Conservation (phyloP, 495 filamentous ascomycete genomes). For the Aspergillus wentii region DNA sequence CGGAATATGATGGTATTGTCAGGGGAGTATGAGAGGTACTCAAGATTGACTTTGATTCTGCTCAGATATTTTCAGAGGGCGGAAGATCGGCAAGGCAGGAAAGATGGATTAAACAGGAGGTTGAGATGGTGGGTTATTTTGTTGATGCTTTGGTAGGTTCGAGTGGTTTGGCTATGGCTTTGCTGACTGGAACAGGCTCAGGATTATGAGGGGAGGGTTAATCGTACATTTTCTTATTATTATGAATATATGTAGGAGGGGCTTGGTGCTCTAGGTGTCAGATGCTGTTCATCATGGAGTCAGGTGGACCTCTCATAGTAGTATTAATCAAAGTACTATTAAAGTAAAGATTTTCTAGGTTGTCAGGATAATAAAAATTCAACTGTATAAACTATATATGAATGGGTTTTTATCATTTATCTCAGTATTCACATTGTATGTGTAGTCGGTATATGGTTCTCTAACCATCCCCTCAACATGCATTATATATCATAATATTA, state of each 20-base stretch:
- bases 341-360: no score
- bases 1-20: slow-evolving; percentile 1
- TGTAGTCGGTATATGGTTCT: no score
- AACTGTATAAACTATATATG: no score
- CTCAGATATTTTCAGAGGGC: neutral
- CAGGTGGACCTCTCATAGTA: no score
- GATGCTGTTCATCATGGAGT: no score
- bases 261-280: no score
- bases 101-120: neutral
- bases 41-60: neutral
- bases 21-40: neutral
- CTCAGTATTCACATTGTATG: no score
- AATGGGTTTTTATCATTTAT: no score
- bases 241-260: no score
- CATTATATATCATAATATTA: slow-evolving; percentile 4
- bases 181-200: neutral
- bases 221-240: neutral
- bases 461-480: no score
- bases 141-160: neutral
- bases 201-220: neutral
- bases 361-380: no score
- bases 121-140: slow-evolving; percentile 1
- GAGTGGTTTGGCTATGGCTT: neutral
- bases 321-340: no score
- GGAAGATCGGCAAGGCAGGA: neutral